These are phyloP conservation scores for Alternaria viburni DNA, from an alignment of 2,329 filamentous ascomycete genomes.

Conservation along the genomic window DNA sequence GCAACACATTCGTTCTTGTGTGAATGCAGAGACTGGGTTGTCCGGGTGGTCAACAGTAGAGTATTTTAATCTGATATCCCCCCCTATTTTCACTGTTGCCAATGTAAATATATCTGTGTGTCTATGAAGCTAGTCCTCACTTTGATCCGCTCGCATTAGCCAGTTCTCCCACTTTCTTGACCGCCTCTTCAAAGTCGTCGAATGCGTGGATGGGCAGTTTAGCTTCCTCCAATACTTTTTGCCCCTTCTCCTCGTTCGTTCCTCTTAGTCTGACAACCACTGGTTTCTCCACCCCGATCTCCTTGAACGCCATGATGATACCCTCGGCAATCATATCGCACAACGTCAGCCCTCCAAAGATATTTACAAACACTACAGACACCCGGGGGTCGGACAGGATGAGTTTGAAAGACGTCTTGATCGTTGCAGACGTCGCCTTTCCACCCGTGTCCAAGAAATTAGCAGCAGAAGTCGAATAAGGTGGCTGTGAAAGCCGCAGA, in stretches of 20 bases:
- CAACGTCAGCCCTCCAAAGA: slow-evolving; percentile 72
- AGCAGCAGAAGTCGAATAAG: slow-evolving; percentile 50
- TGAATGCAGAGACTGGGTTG: background rate
- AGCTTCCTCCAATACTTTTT: slow-evolving; percentile 72
- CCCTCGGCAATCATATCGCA: slow-evolving; percentile 84
- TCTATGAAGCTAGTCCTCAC: background rate
- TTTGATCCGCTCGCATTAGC: slow-evolving; percentile 13
- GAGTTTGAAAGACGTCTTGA: slow-evolving; percentile 76
- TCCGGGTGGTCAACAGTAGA: slow-evolving; percentile 19
- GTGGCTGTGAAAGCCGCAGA: slow-evolving; percentile 61
- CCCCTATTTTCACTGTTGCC: background rate
- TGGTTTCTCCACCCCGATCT: slow-evolving; percentile 67
- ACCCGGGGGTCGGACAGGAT: slow-evolving; percentile 75
- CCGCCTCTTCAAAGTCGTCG: slow-evolving; percentile 76
- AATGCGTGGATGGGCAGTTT: slow-evolving; percentile 72
- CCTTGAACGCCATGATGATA: slow-evolving; percentile 73
- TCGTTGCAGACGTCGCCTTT: slow-evolving; percentile 82
- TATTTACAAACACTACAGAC: slow-evolving; percentile 74
- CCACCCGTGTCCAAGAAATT: slow-evolving; percentile 93
- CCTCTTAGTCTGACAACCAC: slow-evolving; percentile 80
- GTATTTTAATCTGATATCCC: slow-evolving; percentile 32
- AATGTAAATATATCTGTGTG: background rate
- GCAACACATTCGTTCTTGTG: slow-evolving; percentile 24
- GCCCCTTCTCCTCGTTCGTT: slow-evolving; percentile 74
- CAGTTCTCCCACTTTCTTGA: slow-evolving; percentile 43